Evolutionary conservation across 2,329 filamentous ascomycete genomes (phyloP).

Genomic region (Clonostachys byssicola): DNA sequence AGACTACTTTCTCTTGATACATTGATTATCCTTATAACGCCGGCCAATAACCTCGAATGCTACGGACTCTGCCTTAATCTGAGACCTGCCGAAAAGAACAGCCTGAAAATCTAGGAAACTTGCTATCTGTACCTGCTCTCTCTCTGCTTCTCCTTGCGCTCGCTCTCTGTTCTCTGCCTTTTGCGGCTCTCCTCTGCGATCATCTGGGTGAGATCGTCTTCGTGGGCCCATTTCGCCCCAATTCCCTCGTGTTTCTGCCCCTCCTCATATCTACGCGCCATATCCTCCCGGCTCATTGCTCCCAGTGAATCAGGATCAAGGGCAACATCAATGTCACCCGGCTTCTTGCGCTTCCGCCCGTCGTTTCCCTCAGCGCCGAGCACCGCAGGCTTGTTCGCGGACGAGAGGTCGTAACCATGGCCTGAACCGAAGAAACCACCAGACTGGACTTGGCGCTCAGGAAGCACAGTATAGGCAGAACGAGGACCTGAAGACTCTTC

Average conservation of each 20-base stretch:
- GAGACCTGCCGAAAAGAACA: too few relatives aligned
- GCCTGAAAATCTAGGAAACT: not conserved
- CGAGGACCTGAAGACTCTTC: slow-evolving; percentile 73
- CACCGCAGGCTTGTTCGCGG: slow-evolving; percentile 62
- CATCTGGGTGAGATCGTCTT: slow-evolving; percentile 93
- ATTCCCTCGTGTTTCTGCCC: slow-evolving; percentile 61
- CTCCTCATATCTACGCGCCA: slow-evolving; percentile 77
- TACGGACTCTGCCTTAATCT: too few relatives aligned
- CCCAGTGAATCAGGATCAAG: slow-evolving; percentile 84
- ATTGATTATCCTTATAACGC: too few relatives aligned
- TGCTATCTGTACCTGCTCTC: slow-evolving; percentile 48
- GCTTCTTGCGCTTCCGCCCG: slow-evolving; percentile 85
- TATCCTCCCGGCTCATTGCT: slow-evolving; percentile 78
- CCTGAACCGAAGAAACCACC: slow-evolving; percentile 97
- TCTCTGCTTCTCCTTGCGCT: slow-evolving; percentile 65
- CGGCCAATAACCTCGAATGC: too few relatives aligned
- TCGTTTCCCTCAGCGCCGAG: slow-evolving; percentile 74
- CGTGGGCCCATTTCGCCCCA: slow-evolving; percentile 66
- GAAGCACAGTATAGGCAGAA: slow-evolving; percentile 83
- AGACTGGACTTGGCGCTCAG: slow-evolving; percentile 78
- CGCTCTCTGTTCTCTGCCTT: slow-evolving; percentile 82
- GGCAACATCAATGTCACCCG: slow-evolving; percentile 88
- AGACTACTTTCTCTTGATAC: too few relatives aligned
- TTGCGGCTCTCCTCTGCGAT: slow-evolving; percentile 92
- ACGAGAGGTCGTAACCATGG: slow-evolving; percentile 79